Base-by-base conservation (phyloP, 805 yeast species). In the Torulaspora indica region DNA sequence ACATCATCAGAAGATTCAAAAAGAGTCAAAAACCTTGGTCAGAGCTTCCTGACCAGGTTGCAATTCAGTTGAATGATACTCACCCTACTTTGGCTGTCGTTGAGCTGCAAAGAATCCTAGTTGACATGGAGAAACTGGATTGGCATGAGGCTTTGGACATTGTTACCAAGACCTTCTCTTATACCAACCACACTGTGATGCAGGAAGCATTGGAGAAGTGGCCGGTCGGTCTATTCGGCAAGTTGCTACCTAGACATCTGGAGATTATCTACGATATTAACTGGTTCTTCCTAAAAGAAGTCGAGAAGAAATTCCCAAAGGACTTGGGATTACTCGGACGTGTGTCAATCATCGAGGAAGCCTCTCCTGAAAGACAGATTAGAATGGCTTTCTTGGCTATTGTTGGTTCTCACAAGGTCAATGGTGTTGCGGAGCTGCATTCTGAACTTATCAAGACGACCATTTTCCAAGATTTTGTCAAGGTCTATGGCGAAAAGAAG, bases 361-460 rank as follows among this genome's bases (percentile, higher is more conserved):
- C 56, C 27, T 73, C 81, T 14, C 68, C 70, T 36, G 85, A 87
- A 46, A 88, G 87, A 70, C 85, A 84, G 52, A 86, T 89, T 42
- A 78, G 95, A 66, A 89, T 89, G 97, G 96, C 97, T 2, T 79
- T 73, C 61, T 75, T 89, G 61, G 97, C 97, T 17, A 81, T 89
- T 54, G 77, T 89, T 58, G 97, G 96, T 13, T 85, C 95, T 8
- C 96, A 90, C 67, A 85, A 79, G 64, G 96, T 89, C 43, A 89
- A 89, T 61, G 97, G 97, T 67, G 97, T 89, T 47, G 97, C 97
- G 13, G 97, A 89, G 67, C 72, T 89, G 58, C 97, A 89, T 68
- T 87, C 96, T 23, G 95, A 89, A 63, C 76, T 89, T 63, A 85
- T 89, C 66, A 84, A 78, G 65, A 85, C 93, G 25, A 87, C 96